Evolutionary conservation across 2,329 filamentous ascomycete genomes (phyloP), one percentile per base, ranked within the genome.

Genomic region (Tolypocladium inflatum): DNA sequence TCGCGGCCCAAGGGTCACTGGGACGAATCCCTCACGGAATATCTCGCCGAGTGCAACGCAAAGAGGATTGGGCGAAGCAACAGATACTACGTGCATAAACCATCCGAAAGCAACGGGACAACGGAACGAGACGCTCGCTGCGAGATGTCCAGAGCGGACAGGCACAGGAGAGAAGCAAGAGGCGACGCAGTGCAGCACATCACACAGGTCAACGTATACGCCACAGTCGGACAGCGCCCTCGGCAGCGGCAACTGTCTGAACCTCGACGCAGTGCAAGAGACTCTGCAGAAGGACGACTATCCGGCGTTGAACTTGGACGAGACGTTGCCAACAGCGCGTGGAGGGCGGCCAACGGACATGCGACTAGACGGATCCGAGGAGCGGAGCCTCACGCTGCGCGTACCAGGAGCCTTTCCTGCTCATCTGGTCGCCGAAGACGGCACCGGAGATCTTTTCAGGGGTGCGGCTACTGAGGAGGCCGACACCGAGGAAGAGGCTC

Each of bases 401-500:
- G 61, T 65, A 38, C 69, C 67, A 35, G 69, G 67, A 57, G 62
- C 62, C 39, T 71, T 68, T 65, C 71, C 67, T 45, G 51, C n/a
- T 39, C 61, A 62, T 60, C 59, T 60, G 55, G 60, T 55, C 62
- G 64, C 52, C 63, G 65, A 61, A 62, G 69, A 62, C 63, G 67
- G 55, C 68, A 69, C 61, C 64, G 69, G 54, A 61, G 61, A 57
- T 70, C 68, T 30, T 71, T 71, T 59, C 60, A 64, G 10, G n/a
- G 17, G 8, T 3, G 17, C 21, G 11, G 35, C 37, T 1, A 17
- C 26, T 26, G 37, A 10, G 21, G 52, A 11, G 52, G 7, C 35
- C 13, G 21, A 21, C 15, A 21, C 21, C 2, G 21, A 39, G 23
- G n/a, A 9, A 15, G 37, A 11, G 35, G 52, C 37, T 8, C 3